Conservation (phyloP, 305 asterid genomes). For the Plantago lanceolata region DNA sequence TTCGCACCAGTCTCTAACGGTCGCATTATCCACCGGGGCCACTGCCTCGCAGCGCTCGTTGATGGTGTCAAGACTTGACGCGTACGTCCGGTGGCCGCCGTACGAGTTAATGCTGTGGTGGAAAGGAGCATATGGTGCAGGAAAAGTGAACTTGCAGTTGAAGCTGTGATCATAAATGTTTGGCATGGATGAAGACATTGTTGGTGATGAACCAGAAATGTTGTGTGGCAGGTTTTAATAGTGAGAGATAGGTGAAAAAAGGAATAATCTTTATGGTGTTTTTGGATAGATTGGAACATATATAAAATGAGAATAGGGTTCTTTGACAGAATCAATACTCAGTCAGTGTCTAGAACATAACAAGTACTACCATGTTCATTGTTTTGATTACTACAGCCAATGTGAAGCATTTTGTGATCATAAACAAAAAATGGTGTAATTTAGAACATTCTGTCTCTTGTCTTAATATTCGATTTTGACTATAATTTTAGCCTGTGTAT, state of each 20-base stretch:
- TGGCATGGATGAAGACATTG: constrained; percentile 5
- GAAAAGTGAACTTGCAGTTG: constrained; percentile 11
- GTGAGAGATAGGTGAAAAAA: constrained; percentile 5
- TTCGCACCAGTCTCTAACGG: constrained; percentile 7
- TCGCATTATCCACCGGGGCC: neutral
- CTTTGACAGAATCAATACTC: constrained; percentile 9
- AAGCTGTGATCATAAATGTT: constrained; percentile 12
- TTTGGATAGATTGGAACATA: constrained; percentile 9
- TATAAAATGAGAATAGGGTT: constrained; percentile 5
- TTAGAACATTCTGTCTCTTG: neutral
- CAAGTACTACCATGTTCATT: neutral
- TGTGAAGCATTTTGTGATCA: neutral
- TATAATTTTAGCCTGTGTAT: too few species aligned
- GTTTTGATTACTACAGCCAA: neutral
- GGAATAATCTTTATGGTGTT: constrained; percentile 10
- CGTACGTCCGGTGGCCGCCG: constrained; percentile 5
- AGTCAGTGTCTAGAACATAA: neutral
- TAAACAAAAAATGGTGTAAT: neutral
- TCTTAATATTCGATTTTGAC: neutral
- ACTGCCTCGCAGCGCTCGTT: constrained; percentile 6
- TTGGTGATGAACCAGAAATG: neutral
- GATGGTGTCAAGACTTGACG: neutral
- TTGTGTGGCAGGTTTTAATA: constrained; percentile 7
- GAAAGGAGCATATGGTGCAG: constrained; percentile 14
- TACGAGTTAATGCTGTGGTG: constrained; percentile 14